phyloP scores from a whole-genome alignment of 768 basidiomycete species.

The Daedaleopsis nitida region DNA sequence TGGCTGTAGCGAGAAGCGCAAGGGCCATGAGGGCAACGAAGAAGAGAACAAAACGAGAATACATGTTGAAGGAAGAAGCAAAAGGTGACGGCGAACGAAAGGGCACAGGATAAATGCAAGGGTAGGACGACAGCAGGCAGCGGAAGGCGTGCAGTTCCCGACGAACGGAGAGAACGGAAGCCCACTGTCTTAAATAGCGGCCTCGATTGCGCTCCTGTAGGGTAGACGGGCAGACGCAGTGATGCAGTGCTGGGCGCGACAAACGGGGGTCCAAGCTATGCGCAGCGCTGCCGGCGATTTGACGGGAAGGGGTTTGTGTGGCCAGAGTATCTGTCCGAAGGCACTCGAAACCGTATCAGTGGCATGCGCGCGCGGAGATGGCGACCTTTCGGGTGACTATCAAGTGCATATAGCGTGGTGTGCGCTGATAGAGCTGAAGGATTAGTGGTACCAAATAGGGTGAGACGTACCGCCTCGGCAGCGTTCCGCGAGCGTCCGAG shows the following conservation, averaged over 20 bases:
- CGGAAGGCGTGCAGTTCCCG: slow-evolving; percentile 4
- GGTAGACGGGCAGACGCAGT: slow-evolving; percentile 11
- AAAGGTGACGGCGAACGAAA: background rate
- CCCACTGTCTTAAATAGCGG: slow-evolving; percentile 7
- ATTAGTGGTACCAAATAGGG: background rate
- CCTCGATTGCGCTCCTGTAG: background rate
- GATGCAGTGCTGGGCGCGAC: slow-evolving; percentile 11
- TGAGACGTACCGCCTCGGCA: background rate
- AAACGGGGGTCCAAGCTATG: background rate
- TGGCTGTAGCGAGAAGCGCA: slow-evolving; percentile 23
- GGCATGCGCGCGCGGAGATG: background rate
- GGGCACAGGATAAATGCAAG: background rate
- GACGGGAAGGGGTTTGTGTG: slow-evolving; percentile 20
- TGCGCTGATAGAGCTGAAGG: slow-evolving; percentile 8
- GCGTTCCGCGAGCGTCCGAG: background rate
- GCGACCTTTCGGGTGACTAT: background rate
- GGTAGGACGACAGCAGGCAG: background rate
- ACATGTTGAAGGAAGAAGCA: slow-evolving; percentile 13
- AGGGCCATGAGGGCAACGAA: slow-evolving; percentile 28
- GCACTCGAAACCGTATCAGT: background rate
- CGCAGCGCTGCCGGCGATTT: slow-evolving; percentile 16
- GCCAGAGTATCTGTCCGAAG: background rate
- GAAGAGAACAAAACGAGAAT: slow-evolving; percentile 25
- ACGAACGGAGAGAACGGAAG: background rate
- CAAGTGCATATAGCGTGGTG: slow-evolving; percentile 2